Conservation (phyloP, 75 land plant genomes). For the Sequoia sempervirens region DNA sequence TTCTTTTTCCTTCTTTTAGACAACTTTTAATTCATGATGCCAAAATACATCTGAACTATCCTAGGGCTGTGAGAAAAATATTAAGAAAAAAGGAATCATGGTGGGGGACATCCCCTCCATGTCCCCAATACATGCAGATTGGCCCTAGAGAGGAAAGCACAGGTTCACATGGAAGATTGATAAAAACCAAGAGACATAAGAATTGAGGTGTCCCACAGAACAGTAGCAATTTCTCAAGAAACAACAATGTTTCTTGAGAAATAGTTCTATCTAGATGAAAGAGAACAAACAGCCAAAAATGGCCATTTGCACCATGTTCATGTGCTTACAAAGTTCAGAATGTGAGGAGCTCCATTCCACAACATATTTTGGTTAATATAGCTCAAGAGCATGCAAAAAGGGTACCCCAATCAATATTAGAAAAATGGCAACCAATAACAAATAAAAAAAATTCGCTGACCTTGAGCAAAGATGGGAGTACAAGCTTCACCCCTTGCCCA, state of each 20-base stretch:
- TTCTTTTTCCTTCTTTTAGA: too few species aligned
- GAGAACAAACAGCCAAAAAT: not conserved
- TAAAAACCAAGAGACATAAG: not conserved
- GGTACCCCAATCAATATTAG: not conserved
- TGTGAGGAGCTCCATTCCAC: not conserved
- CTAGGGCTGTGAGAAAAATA: too few species aligned
- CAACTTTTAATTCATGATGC: too few species aligned
- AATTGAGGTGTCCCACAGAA: not conserved
- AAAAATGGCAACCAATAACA: not conserved
- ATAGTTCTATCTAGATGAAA: not conserved
- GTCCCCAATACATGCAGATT: too few species aligned
- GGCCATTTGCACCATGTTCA: not conserved
- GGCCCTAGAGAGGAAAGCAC: too few species aligned
- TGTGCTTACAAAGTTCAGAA: not conserved
- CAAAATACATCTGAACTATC: too few species aligned
- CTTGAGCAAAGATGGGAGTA: conserved; percentile 94
- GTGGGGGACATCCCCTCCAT: too few species aligned
- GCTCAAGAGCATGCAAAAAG: not conserved
- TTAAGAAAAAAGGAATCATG: too few species aligned
- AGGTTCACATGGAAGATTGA: too few species aligned
- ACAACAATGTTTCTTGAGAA: not conserved
- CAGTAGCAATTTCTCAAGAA: not conserved
- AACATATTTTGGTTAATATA: not conserved
- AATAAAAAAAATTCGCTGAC: conserved; percentile 19
- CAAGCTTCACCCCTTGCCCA: conserved; percentile 95